A percentile compares a stretch with the other conserved stretches of the same genome.
These are phyloP conservation scores for Melaleuca alternifolia DNA, from an alignment of 345 rosid genomes.

Conservation along the genomic window DNA sequence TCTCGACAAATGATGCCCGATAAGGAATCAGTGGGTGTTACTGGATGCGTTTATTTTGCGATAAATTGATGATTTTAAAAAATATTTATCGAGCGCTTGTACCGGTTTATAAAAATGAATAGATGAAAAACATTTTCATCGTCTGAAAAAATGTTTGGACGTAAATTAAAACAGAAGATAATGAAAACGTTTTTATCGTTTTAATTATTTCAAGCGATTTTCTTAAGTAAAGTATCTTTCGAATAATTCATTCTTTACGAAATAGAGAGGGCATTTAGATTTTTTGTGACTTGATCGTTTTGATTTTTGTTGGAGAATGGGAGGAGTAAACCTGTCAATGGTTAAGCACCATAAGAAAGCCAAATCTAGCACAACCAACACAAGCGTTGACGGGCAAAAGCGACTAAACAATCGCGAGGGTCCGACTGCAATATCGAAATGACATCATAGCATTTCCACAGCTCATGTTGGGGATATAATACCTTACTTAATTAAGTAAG, in stretches of 20 bases:
- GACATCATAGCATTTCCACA: background rate
- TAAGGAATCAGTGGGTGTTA: too few species aligned
- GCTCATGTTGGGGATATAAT: background rate
- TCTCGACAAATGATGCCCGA: too few species aligned
- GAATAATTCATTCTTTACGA: accelerated
- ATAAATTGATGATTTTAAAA: too few species aligned
- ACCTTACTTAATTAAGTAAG: background rate
- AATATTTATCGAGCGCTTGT: too few species aligned
- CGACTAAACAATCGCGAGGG: background rate
- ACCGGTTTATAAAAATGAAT: accelerated
- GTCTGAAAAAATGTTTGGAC: accelerated
- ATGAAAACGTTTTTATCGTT: accelerated
- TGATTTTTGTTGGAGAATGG: too few species aligned
- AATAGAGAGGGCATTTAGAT: background rate
- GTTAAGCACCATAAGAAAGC: background rate
- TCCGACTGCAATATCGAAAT: background rate
- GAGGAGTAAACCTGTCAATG: too few species aligned
- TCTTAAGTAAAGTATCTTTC: background rate
- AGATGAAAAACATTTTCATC: background rate
- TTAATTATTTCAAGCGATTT: background rate
- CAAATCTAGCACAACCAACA: background rate
- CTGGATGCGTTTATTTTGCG: too few species aligned
- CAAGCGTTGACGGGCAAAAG: accelerated
- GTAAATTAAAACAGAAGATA: background rate
- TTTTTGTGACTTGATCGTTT: too few species aligned